Evolutionary conservation across 371 early-diverging fungal genomes (phyloP), one percentile per base, ranked within the genome.

Genomic region (Mortierella sp.): DNA sequence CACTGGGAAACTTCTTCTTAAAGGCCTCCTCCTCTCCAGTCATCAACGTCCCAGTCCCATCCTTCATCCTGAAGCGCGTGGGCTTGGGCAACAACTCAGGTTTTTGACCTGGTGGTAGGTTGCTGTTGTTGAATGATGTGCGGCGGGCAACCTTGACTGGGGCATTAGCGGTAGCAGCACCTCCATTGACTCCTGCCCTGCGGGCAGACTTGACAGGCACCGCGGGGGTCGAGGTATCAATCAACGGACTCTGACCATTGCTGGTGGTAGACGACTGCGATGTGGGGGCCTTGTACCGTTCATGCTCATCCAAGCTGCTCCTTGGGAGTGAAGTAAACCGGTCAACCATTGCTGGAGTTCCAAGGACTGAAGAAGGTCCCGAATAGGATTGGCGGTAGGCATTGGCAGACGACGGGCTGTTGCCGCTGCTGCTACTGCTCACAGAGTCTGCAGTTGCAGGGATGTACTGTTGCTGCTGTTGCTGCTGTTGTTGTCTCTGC

Each of bases 61-160:
- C 82, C 75, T 80, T 86, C 86, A 86, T 86, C 58, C 82, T 70
- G 78, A 86, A 86, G 19, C 86, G 86, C 13, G 86, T 82, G 2
- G 86, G 86, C 63, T 86, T 86, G 54, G 86, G 86, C 60, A 86
- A 21, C 48, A 82, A 50, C 31, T 80, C 82, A 8, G 86, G 86
- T 21, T 86, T 86, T 24, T 82, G 82, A 44, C 86, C 86, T 3
- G 75, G 78, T 42, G 78, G 76, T 24, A 58, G 72, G 28, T 57
- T 71, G 72, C 16, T 63, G 63, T 19, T 63, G 63, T 31, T 65
- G 58, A 79, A 45, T 6, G 86, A 82, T 5, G 70, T 31, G 7
- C 85, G 80, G 16, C 85, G 80, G 24, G 80, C 73, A 7, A 34
- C 63, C 72, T 73, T 79, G 7, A n/a, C n/a, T 6, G 63, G 70